Conservation (phyloP, 495 filamentous ascomycete genomes). For the Aspergillus ellipticus region DNA sequence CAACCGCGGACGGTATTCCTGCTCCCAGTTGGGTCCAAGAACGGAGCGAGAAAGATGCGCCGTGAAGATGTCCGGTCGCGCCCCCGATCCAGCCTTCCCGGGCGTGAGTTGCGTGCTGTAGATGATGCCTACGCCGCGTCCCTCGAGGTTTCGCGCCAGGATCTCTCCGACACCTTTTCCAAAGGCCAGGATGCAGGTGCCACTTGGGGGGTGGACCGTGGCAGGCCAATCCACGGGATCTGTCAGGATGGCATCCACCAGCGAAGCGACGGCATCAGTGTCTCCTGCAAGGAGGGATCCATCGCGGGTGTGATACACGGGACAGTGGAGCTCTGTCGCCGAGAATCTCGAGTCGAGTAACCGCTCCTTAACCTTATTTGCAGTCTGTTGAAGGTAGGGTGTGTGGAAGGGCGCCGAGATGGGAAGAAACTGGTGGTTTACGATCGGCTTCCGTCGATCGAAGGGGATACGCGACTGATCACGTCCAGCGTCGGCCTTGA, state of each 20-base stretch:
- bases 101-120: not conserved
- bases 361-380: not conserved
- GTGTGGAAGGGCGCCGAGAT: conserved; percentile 3
- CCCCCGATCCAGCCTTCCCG: not conserved
- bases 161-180: not conserved
- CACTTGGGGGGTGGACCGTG: not conserved
- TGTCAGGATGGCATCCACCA: not conserved
- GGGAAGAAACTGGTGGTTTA: not conserved
- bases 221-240: conserved; percentile 1
- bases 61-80: not conserved
- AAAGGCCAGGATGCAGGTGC: not conserved
- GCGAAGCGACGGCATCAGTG: not conserved
- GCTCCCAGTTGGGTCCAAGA: not conserved
- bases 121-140: not conserved
- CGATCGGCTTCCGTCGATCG: not conserved
- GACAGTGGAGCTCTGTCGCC: not conserved
- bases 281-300: not conserved
- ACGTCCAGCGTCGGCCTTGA: not conserved
- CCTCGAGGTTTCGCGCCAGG: not conserved
- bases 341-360: not conserved
- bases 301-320: not conserved
- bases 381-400: not conserved
- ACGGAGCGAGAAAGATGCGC: not conserved
- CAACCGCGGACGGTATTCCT: not conserved
- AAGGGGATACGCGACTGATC: not conserved